A percentile compares a stretch with the other conserved stretches of the same genome.
Evolutionary conservation across 2,329 filamentous ascomycete genomes (phyloP).

Genomic region (Neofusicoccum umdonicola): DNA sequence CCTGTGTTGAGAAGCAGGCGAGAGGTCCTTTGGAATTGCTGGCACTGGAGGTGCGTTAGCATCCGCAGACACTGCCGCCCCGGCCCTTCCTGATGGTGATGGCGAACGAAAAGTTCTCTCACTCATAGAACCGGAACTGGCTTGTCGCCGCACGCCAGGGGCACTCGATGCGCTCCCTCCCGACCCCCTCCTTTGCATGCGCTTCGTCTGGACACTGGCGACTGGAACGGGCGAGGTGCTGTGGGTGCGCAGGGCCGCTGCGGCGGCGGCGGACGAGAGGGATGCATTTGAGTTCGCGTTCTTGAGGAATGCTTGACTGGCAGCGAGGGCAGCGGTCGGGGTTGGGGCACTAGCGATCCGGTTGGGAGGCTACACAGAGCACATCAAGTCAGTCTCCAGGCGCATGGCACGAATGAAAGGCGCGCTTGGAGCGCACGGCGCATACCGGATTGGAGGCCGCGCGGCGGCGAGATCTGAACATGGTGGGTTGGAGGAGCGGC

Average conservation of each 20-base stretch:
- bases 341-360: slow-evolving; percentile 46
- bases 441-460: slow-evolving; percentile 36
- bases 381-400: slow-evolving; percentile 16
- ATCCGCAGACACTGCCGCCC: slow-evolving; percentile 17
- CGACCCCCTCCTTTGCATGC: slow-evolving; percentile 72
- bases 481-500: slow-evolving; percentile 17
- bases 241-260: slow-evolving; percentile 75
- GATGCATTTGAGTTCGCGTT: slow-evolving; percentile 62
- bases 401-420: slow-evolving; percentile 1
- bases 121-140: slow-evolving; percentile 77
- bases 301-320: slow-evolving; percentile 75
- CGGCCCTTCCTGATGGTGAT: slow-evolving; percentile 46
- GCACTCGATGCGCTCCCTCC: slow-evolving; percentile 47
- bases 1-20: slow-evolving; percentile 29
- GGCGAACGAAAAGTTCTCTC: slow-evolving; percentile 82
- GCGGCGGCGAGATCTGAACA: slow-evolving; percentile 32
- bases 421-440: slow-evolving; percentile 29
- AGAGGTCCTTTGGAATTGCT: slow-evolving; percentile 58
- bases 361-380: slow-evolving; percentile 31
- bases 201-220: slow-evolving; percentile 82
- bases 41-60: slow-evolving; percentile 70
- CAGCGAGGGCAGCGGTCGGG: slow-evolving; percentile 74
- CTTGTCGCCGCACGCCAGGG: slow-evolving; percentile 44
- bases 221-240: slow-evolving; percentile 77
- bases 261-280: slow-evolving; percentile 82